These are phyloP conservation scores for Phytophthora fragariaefolia DNA, from an alignment of 352 stramenopile genomes.

Conservation along the genomic window DNA sequence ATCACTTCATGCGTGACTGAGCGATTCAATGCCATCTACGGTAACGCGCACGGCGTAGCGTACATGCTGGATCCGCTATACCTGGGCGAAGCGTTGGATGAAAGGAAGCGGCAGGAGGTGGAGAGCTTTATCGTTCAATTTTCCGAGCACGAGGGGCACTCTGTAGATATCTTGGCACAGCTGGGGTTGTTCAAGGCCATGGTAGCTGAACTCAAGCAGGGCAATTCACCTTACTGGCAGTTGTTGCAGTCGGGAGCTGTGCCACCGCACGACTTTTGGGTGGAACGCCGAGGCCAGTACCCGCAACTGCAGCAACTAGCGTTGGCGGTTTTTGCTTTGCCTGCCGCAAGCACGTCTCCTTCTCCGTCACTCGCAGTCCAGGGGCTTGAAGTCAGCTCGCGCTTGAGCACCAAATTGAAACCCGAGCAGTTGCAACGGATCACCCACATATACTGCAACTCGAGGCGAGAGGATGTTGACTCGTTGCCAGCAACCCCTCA, in stretches of 20 bases:
- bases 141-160: slow-evolving; percentile 42
- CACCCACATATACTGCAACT: slow-evolving; percentile 69
- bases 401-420: slow-evolving; percentile 49
- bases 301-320: slow-evolving; percentile 67
- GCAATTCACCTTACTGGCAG: slow-evolving; percentile 64
- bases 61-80: slow-evolving; percentile 68
- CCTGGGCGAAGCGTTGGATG: slow-evolving; percentile 57
- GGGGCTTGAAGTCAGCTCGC: slow-evolving; percentile 43
- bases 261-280: slow-evolving; percentile 64
- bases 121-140: slow-evolving; percentile 58
- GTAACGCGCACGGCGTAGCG: slow-evolving; percentile 62
- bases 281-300: slow-evolving; percentile 56
- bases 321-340: slow-evolving; percentile 59
- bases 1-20: slow-evolving; percentile 71
- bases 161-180: slow-evolving; percentile 53
- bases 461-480: slow-evolving; percentile 28
- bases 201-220: slow-evolving; percentile 59
- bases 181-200: slow-evolving; percentile 57
- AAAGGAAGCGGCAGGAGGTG: slow-evolving; percentile 48
- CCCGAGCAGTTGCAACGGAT: slow-evolving; percentile 61
- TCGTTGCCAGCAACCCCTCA: neutral
- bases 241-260: slow-evolving; percentile 54
- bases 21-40: slow-evolving; percentile 70
- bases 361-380: slow-evolving; percentile 46
- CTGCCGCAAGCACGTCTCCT: slow-evolving; percentile 48